Conservation (phyloP, 2,329 filamentous ascomycete species). For the Chlorencoelia australis region DNA sequence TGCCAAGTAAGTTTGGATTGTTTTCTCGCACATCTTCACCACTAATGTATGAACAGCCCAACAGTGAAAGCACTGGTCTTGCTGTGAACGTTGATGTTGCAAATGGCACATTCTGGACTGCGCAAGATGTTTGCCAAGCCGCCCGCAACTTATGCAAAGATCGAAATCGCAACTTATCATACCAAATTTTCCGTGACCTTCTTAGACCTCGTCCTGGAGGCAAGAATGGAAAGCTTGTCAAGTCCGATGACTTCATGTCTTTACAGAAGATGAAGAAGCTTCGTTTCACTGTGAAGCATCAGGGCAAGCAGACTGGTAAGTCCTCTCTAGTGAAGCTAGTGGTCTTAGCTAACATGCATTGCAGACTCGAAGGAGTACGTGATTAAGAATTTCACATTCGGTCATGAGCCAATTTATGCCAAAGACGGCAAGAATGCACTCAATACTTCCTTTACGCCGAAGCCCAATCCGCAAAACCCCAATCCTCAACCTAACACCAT, state of each 20-base stretch:
- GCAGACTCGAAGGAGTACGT: constrained; percentile 40
- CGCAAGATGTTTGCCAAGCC: constrained; percentile 28
- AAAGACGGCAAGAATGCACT: constrained; percentile 38
- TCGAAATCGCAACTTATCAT: constrained; percentile 18
- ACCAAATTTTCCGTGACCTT: constrained; percentile 15
- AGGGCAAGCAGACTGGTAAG: constrained; percentile 33
- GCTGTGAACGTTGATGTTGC: constrained; percentile 85
- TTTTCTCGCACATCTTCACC: background rate
- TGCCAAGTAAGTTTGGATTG: constrained; percentile 40
- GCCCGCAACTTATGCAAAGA: constrained; percentile 24
- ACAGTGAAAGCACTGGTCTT: constrained; percentile 42
- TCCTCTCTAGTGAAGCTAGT: background rate
- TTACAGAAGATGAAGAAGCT: constrained; percentile 45
- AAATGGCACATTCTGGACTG: constrained; percentile 79
- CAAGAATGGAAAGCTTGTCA: constrained; percentile 8
- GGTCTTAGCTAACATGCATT: constrained; percentile 1
- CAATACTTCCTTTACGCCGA: constrained; percentile 43
- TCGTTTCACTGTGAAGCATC: constrained; percentile 46
- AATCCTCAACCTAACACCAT: constrained; percentile 30
- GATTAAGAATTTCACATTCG: constrained; percentile 41
- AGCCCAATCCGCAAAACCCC: constrained; percentile 34
- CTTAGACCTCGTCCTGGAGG: constrained; percentile 13
- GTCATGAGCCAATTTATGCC: constrained; percentile 28
- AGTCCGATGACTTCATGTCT: constrained; percentile 43
- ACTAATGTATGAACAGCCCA: background rate